phyloP scores from a whole-genome alignment of 139 green algal genomes.

The Picochlorum sp. region DNA sequence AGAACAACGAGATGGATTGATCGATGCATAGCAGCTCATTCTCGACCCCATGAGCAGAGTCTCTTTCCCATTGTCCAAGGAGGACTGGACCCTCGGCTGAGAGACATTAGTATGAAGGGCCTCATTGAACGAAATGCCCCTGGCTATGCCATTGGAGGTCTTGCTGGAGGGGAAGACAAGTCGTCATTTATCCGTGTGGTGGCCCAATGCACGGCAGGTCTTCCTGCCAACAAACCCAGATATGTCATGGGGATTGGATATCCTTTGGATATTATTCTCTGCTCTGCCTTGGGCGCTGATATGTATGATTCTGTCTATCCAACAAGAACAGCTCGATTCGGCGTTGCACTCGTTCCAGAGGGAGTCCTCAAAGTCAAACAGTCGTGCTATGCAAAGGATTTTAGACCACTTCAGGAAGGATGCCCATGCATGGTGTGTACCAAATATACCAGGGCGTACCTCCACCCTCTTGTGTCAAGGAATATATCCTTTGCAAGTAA shows the following conservation, averaged over 20 bases:
- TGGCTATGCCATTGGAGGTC: conserved; percentile 90
- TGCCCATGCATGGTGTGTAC: conserved; percentile 74
- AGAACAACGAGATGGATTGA: conserved; percentile 91
- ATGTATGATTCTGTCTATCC: conserved; percentile 97
- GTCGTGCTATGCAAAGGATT: conserved; percentile 43
- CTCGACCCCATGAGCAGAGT: conserved; percentile 70
- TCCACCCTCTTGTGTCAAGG: conserved; percentile 67
- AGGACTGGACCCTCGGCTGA: conserved; percentile 60
- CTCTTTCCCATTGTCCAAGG: conserved; percentile 84
- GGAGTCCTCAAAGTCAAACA: conserved; percentile 79
- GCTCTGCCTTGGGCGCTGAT: conserved; percentile 83
- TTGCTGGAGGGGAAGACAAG: conserved; percentile 92
- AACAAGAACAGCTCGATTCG: conserved; percentile 91
- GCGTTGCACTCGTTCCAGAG: conserved; percentile 75
- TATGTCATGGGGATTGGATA: conserved; percentile 95
- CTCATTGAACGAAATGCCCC: conserved; percentile 62
- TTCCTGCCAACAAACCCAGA: conserved; percentile 78
- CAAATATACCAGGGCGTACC: conserved; percentile 65
- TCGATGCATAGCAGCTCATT: conserved; percentile 85
- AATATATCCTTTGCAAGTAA: conserved; percentile 56
- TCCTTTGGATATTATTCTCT: conserved; percentile 92
- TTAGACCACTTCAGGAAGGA: conserved; percentile 58
- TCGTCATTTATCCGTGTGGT: conserved; percentile 76
- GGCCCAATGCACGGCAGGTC: conserved; percentile 57
- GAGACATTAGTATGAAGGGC: conserved; percentile 57